Percentiles rank a stretch among this genome's conserved stretches.
Evolutionary conservation across 2,329 filamentous ascomycete genomes (phyloP).

Genomic region (Chalara sp.): DNA sequence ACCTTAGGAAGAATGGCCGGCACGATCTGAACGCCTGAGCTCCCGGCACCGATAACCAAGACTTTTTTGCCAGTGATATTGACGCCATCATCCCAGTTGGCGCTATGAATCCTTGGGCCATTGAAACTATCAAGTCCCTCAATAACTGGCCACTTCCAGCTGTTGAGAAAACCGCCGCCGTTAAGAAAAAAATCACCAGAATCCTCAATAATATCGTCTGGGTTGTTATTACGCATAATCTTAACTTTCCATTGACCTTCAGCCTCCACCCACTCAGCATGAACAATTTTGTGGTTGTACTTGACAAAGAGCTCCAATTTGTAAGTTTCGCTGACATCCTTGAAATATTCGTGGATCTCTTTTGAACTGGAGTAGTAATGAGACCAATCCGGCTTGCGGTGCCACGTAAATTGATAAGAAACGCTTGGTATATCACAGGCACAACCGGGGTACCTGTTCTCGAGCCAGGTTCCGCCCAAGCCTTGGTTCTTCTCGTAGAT

Average conservation of each 20-base stretch:
- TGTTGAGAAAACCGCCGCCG: conserved; percentile 39
- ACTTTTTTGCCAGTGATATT: conserved; percentile 46
- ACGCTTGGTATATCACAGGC: no score
- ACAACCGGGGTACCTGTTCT: conserved; percentile 51
- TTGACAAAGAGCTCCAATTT: conserved; percentile 35
- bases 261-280: conserved; percentile 37
- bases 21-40: conserved; percentile 46
- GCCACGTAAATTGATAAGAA: no score
- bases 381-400: conserved; percentile 26
- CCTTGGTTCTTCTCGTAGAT: conserved; percentile 33
- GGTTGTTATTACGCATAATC: conserved; percentile 2
- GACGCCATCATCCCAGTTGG: conserved; percentile 42
- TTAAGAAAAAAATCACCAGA: conserved; percentile 42
- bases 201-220: conserved; percentile 26
- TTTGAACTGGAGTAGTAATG: conserved; percentile 21
- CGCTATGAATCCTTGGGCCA: conserved; percentile 46
- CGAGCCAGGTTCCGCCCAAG: conserved; percentile 44
- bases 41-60: conserved; percentile 48
- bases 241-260: conserved; percentile 32
- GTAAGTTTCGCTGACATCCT: conserved; percentile 26
- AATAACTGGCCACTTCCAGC: conserved; percentile 43
- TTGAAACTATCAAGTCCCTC: conserved; percentile 42
- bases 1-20: no score
- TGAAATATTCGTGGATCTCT: conserved; percentile 28
- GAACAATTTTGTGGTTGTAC: conserved; percentile 35